Conservation (phyloP, 768 basidiomycete species). For the Gelatoporia subvermispora region DNA sequence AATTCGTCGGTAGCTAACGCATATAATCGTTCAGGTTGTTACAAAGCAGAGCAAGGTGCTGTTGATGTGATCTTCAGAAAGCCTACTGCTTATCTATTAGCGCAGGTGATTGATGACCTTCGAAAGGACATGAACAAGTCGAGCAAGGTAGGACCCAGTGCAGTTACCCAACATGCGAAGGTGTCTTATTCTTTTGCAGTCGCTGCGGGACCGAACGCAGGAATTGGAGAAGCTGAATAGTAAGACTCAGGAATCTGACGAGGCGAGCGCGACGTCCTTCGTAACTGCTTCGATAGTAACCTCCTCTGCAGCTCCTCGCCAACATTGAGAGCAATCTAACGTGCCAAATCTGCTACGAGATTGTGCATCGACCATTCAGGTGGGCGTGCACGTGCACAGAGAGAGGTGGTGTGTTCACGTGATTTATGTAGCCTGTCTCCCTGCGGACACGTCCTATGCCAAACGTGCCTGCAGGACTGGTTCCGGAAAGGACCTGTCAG, state of each 20-base stretch:
- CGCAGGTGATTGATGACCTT: slow-evolving; percentile 23
- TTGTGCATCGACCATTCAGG: slow-evolving; percentile 61
- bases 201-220: slow-evolving; percentile 21
- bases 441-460: slow-evolving; percentile 76
- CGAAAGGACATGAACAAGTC: slow-evolving; percentile 13
- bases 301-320: slow-evolving; percentile 37
- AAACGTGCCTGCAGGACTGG: slow-evolving; percentile 71
- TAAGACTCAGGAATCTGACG: slow-evolving; percentile 50
- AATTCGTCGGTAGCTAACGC: slow-evolving; percentile 12
- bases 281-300: background rate
- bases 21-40: slow-evolving; percentile 1
- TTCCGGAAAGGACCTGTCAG: slow-evolving; percentile 60
- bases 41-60: slow-evolving; percentile 22
- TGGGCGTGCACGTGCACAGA: slow-evolving; percentile 30
- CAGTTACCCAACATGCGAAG: background rate
- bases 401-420: background rate
- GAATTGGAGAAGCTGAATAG: slow-evolving; percentile 56
- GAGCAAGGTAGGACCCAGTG: slow-evolving; percentile 13
- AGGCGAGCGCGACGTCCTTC: slow-evolving; percentile 34
- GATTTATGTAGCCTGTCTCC: slow-evolving; percentile 50
- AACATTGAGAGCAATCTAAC: slow-evolving; percentile 55
- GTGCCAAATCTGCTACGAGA: slow-evolving; percentile 78
- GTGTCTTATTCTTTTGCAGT: slow-evolving; percentile 7
- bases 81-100: no score
- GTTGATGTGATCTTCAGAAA: background rate